Percentiles rank a stretch among this genome's conserved stretches.
Conservation (phyloP, 2,329 filamentous ascomycete species). For the Thermothelomyces thermophilus region DNA sequence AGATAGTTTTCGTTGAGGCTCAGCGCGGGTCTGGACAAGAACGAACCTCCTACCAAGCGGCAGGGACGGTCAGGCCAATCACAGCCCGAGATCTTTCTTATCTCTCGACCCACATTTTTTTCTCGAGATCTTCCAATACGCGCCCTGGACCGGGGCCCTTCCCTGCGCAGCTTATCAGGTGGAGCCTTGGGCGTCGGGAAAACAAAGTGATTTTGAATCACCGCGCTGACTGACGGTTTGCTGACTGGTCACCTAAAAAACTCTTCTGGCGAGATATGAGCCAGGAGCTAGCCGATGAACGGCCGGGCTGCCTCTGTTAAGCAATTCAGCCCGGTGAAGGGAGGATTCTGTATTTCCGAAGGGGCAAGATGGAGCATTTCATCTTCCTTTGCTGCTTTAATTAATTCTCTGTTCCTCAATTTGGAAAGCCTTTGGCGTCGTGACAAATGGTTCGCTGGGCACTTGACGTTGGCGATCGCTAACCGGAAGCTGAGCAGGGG, state of each 20-base stretch:
- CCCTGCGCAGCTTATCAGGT: constrained; percentile 9
- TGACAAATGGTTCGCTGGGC: no score
- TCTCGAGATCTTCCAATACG: constrained; percentile 19
- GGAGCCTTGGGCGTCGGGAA: background rate
- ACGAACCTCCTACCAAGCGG: background rate
- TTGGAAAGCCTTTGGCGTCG: no score
- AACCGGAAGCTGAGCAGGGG: no score
- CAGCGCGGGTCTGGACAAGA: background rate
- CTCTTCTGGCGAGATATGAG: background rate
- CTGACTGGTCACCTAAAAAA: background rate
- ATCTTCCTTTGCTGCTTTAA: no score
- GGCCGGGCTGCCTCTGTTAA: background rate
- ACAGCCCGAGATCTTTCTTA: constrained; percentile 13
- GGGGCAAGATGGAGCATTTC: no score
- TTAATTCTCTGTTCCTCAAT: no score
- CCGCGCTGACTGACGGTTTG: constrained; percentile 13
- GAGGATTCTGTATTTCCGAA: no score
- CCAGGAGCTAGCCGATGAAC: background rate
- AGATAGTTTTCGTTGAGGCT: constrained; percentile 18
- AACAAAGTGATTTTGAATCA: constrained; percentile 8
- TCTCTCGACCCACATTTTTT: constrained; percentile 14
- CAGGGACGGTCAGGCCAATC: constrained; percentile 10
- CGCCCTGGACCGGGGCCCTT: constrained; percentile 4
- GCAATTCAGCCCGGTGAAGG: no score
- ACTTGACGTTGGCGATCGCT: no score